phyloP scores from a whole-genome alignment of 768 basidiomycete genomes.

The Solioccasus polychromus region DNA sequence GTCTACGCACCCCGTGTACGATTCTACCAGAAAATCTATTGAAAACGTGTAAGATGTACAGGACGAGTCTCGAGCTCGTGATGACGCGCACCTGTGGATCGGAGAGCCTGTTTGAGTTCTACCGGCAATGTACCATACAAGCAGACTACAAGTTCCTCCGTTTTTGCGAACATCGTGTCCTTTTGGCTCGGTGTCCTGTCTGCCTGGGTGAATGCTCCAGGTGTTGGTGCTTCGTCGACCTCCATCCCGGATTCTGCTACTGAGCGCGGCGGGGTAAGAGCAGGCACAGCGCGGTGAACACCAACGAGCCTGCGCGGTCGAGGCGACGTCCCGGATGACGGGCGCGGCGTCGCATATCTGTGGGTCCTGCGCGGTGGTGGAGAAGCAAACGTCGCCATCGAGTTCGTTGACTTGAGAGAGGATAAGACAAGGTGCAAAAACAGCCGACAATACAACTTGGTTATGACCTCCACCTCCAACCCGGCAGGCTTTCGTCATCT shows the following conservation, averaged over 20 bases:
- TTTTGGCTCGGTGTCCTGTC: conserved; percentile 34
- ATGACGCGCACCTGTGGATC: conserved; percentile 51
- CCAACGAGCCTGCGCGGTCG: conserved; percentile 26
- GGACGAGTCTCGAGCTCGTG: neutral
- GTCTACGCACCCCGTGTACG: conserved; percentile 71
- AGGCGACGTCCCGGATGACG: conserved; percentile 23
- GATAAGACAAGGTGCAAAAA: conserved; percentile 3
- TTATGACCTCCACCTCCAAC: conserved; percentile 8
- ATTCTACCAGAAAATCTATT: conserved; percentile 69
- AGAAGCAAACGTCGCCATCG: conserved; percentile 53
- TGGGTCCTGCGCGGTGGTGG: conserved; percentile 56
- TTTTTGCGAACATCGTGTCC: conserved; percentile 61
- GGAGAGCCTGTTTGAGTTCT: conserved; percentile 71
- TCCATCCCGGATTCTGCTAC: conserved; percentile 61
- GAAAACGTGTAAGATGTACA: neutral
- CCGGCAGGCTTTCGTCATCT: conserved; percentile 54
- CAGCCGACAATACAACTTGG: conserved; percentile 10
- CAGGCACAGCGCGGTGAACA: conserved; percentile 18
- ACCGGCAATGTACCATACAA: conserved; percentile 70
- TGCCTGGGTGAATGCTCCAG: conserved; percentile 35
- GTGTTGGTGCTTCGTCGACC: conserved; percentile 52
- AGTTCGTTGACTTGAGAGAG: conserved; percentile 6
- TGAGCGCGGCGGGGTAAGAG: conserved; percentile 27
- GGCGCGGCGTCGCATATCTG: conserved; percentile 27
- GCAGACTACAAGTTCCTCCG: conserved; percentile 62